Evolutionary conservation across 1,139 yeast genomes (phyloP).

Genomic region (Taphrina flavorubra): DNA sequence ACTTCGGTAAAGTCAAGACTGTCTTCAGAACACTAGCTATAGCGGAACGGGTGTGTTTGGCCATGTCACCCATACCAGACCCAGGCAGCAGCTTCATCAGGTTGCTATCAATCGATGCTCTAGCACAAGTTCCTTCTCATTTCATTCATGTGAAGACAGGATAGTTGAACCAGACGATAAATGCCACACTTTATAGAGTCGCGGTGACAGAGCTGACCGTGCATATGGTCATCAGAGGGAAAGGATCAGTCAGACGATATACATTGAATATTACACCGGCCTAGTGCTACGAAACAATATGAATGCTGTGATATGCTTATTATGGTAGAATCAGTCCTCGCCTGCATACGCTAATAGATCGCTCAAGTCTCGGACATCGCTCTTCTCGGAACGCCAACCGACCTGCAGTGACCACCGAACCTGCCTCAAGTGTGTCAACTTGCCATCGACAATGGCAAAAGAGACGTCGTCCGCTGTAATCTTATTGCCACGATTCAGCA

Average conservation of each 20-base stretch:
- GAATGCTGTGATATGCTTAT: too few relatives aligned
- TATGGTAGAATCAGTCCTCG: background rate
- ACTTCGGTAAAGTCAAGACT: background rate
- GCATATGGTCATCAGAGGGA: background rate
- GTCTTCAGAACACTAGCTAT: background rate
- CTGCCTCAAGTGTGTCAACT: conserved; percentile 69
- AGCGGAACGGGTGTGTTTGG: too few relatives aligned
- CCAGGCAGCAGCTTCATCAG: background rate
- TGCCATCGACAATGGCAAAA: conserved; percentile 76
- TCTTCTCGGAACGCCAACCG: conserved; percentile 85
- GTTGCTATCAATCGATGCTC: background rate
- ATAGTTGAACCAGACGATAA: too few relatives aligned
- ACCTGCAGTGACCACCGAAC: conserved; percentile 74
- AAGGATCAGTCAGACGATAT: too few relatives aligned
- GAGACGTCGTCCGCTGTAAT: conserved; percentile 81
- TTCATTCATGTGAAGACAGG: too few relatives aligned
- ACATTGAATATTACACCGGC: too few relatives aligned
- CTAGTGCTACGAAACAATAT: too few relatives aligned
- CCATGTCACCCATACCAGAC: conserved; percentile 12
- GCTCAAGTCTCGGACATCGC: conserved; percentile 67
- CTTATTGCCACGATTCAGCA: conserved; percentile 62
- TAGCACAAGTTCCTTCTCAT: too few relatives aligned
- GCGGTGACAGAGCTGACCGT: background rate
- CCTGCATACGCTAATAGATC: conserved; percentile 50
- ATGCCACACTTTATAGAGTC: too few relatives aligned